Base-by-base conservation (phyloP, 2,329 filamentous ascomycete genomes). In the Botrytis fragariae region DNA sequence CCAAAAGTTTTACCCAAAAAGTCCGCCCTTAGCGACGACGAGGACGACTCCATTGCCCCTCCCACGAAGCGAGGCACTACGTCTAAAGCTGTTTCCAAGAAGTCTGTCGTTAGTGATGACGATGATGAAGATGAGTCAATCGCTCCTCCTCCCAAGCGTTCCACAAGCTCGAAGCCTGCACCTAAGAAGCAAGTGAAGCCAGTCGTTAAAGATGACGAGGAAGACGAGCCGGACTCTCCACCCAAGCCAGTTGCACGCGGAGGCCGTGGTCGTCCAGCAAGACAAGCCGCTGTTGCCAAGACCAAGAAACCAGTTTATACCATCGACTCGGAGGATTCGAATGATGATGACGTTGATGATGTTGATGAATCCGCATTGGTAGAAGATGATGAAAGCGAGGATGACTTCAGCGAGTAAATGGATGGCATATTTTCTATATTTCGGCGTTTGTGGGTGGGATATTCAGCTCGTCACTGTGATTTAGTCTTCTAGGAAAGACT, bases 311-410 rank as follows among this genome's bases (percentile, higher is more conserved):
- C 67, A 18, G 60, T 73, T 51, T 72, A 72, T 61, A 60, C 48
- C 3, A 42, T 72, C 29, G 65, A 69, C n/a, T 77, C 77, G n/a
- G 78, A 79, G 80, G 61, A 78, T 48, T 29, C n/a, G 51, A 39
- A 44, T 35, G 76, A 78, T 18, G 80, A 81, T 71, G 83, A 84
- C 69, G 82, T 76, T 63, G 80, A 82, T 72, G 83, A 84, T 72
- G 82, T 76, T 61, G 80, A 82, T 54, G 78, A 78, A 16, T 78
- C 79, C 42, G 78, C 76, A 10, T 54, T 80, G 2, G 75, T 78
- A 25, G 78, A 79, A 39, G 79, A 81, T 12, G 80, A 80, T 45
- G 75, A 75, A 29, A 79, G 77, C 69, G 80, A 80, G 71, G 79
- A 80, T 75, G 78, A 80, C 59, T 79, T 79, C 75, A 79, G 76